phyloP scores from a whole-genome alignment of 116 monocot species.

The Iris pallida region DNA sequence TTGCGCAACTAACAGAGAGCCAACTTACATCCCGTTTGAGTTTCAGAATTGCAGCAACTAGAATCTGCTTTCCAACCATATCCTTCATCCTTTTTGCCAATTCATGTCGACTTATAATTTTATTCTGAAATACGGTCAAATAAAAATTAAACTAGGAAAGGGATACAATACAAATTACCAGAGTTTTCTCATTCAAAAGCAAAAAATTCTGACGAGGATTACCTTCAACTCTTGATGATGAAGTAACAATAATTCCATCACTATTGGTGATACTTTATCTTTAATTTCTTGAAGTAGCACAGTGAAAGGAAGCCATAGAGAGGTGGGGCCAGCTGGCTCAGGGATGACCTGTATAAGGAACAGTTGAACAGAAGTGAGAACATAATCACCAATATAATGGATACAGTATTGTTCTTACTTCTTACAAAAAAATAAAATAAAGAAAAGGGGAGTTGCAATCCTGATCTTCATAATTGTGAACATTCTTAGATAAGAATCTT shows the following conservation, averaged over 20 bases:
- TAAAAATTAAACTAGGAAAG: background rate
- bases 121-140: conserved; percentile 16
- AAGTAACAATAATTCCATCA: conserved; percentile 29
- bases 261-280: conserved; percentile 18
- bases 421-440: background rate
- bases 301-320: conserved; percentile 30
- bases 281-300: conserved; percentile 23
- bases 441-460: too few relatives aligned
- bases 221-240: conserved; percentile 46
- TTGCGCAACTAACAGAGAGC: background rate
- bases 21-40: conserved; percentile 30
- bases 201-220: background rate
- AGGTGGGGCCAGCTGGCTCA: conserved; percentile 6
- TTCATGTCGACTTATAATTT: conserved; percentile 28
- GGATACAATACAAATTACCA: background rate
- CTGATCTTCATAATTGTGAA: too few relatives aligned
- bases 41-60: conserved; percentile 16
- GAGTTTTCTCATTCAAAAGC: background rate
- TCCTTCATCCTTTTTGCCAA: conserved; percentile 27
- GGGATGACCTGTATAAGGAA: conserved; percentile 18
- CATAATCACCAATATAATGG: background rate
- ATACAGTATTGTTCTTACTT: background rate
- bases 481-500: conserved; percentile 3
- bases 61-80: conserved; percentile 27
- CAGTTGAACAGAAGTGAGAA: background rate